These are phyloP conservation scores for Metarhizium brunneum DNA, from an alignment of 2,329 filamentous ascomycete genomes.

Conservation along the genomic window DNA sequence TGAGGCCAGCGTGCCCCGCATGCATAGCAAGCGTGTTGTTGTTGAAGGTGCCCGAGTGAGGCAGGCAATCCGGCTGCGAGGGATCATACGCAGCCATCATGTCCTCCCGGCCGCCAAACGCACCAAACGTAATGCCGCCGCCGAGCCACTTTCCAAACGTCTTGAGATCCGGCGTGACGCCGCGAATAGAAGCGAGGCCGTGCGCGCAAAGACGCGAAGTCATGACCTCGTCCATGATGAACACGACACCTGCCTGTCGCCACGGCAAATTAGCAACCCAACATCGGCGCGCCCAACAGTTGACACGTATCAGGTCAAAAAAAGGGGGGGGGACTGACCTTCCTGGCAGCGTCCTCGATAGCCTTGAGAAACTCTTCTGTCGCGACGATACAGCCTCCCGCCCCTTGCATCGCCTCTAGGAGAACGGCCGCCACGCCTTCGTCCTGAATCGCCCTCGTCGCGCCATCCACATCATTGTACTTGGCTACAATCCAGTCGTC, in stretches of 20 bases:
- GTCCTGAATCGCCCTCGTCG: no score
- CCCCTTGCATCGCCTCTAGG: conserved; percentile 47
- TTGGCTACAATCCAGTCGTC: no score
- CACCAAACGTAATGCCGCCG: conserved; percentile 57
- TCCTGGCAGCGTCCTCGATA: conserved; percentile 37
- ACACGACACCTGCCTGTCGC: conserved; percentile 37
- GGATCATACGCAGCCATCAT: conserved; percentile 53
- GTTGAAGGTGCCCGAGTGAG: conserved; percentile 58
- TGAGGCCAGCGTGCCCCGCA: conserved; percentile 36
- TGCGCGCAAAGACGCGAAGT: conserved; percentile 46
- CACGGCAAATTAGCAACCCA: not conserved
- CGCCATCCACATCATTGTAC: no score
- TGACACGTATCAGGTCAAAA: no score
- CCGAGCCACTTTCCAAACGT: conserved; percentile 60
- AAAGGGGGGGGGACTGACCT: conserved; percentile 9
- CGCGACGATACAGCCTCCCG: conserved; percentile 47
- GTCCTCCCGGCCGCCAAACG: conserved; percentile 50
- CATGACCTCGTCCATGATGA: conserved; percentile 67
- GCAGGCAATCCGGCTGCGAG: conserved; percentile 26
- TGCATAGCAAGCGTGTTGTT: conserved; percentile 48
- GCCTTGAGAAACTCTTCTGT: conserved; percentile 39
- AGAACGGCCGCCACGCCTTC: no score
- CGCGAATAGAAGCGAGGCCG: conserved; percentile 30
- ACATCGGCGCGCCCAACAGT: not conserved
- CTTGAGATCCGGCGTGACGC: conserved; percentile 48